phyloP scores from a whole-genome alignment of 768 basidiomycete genomes.

The Leccinum truebloodii region DNA sequence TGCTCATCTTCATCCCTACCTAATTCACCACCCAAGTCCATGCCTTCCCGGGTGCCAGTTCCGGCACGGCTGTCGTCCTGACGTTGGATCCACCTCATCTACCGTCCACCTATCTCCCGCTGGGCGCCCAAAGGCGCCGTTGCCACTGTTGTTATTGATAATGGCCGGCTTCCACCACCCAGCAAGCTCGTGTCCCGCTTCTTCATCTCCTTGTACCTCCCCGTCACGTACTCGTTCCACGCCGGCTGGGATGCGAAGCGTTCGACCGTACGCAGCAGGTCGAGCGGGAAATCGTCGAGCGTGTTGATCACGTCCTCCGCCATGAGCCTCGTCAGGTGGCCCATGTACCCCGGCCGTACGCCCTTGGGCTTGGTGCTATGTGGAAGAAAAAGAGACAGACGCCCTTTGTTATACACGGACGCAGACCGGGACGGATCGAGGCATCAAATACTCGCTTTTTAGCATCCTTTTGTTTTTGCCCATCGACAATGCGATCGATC shows the following conservation, averaged over 20 bases:
- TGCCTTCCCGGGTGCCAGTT: no score
- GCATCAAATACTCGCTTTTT: conserved; percentile 53
- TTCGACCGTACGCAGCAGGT: conserved; percentile 65
- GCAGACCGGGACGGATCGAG: neutral
- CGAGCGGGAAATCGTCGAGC: conserved; percentile 82
- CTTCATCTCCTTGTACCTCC: conserved; percentile 85
- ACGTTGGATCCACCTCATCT: conserved; percentile 59
- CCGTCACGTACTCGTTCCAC: conserved; percentile 91
- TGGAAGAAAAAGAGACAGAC: no score
- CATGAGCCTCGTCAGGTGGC: conserved; percentile 84
- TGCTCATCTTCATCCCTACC: no score
- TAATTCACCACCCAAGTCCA: no score
- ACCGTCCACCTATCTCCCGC: conserved; percentile 57
- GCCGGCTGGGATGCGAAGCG: conserved; percentile 70
- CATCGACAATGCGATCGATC: conserved; percentile 79
- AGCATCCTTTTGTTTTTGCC: conserved; percentile 75
- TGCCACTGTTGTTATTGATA: conserved; percentile 33
- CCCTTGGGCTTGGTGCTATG: conserved; percentile 69
- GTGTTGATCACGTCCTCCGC: conserved; percentile 93
- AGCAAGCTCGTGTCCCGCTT: conserved; percentile 75
- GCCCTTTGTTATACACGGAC: no score
- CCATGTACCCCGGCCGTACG: conserved; percentile 91
- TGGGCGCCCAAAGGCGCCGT: conserved; percentile 13
- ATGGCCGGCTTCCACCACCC: conserved; percentile 86
- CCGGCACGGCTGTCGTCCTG: conserved; percentile 24